These are phyloP conservation scores for Thalia dealbata DNA, from an alignment of 176 grass and related monocot species.

Conservation along the genomic window DNA sequence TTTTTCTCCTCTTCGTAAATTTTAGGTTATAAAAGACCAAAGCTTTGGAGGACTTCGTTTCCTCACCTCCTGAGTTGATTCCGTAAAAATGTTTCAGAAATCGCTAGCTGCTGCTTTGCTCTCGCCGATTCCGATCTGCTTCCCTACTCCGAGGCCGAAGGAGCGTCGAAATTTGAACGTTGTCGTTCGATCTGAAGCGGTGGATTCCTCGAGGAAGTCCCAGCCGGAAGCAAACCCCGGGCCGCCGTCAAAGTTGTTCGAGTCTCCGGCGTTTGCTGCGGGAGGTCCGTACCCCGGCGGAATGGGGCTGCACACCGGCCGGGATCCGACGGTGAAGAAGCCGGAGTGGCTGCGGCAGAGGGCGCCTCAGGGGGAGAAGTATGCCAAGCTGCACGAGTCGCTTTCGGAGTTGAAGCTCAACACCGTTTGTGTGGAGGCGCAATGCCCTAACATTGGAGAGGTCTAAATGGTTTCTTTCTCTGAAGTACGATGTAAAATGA, in stretches of 20 bases:
- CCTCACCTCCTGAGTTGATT: not conserved
- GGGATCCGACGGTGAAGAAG: conserved; percentile 56
- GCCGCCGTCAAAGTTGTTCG: conserved; percentile 4
- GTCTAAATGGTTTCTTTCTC: conserved; percentile 13
- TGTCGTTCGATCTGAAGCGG: conserved; percentile 10
- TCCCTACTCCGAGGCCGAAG: not conserved
- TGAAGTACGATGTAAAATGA: not conserved
- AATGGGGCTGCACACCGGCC: conserved; percentile 53
- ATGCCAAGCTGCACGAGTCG: conserved; percentile 43
- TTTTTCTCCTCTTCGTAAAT: no score
- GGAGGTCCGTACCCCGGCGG: conserved; percentile 12
- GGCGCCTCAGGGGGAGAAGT: conserved; percentile 72
- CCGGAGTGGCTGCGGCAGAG: conserved; percentile 79
- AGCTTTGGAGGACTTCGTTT: not conserved
- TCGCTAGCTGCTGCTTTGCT: not conserved
- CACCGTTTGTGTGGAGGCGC: conserved; percentile 84
- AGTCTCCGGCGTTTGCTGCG: not conserved
- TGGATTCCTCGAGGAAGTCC: conserved; percentile 1
- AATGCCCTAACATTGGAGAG: conserved; percentile 97
- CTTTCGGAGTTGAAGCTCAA: conserved; percentile 71
- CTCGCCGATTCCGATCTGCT: not conserved
- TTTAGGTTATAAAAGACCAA: not conserved
- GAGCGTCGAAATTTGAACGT: not conserved
- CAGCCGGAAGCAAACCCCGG: not conserved
- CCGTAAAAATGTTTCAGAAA: conserved; percentile 2